Percentiles rank a stretch among this genome's conserved stretches.
Conservation (phyloP, 192 early-diverging fungal genomes). For the Globomyces pollinis-pini region DNA sequence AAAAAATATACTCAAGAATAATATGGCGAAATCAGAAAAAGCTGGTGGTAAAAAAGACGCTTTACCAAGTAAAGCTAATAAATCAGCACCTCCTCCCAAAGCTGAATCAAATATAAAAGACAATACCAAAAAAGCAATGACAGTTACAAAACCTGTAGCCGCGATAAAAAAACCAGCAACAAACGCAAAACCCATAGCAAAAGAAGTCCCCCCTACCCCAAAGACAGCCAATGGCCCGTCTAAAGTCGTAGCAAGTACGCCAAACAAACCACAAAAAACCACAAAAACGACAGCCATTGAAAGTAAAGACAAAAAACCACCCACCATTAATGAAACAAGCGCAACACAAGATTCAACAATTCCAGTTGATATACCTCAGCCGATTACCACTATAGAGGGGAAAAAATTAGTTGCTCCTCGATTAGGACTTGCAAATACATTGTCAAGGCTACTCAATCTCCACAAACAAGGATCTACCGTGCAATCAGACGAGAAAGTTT, state of each 20-base stretch:
- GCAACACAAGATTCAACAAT: background rate
- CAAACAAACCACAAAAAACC: constrained; percentile 1
- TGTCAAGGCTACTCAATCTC: too few relatives aligned
- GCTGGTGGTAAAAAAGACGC: background rate
- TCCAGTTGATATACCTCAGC: too few relatives aligned
- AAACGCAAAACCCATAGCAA: background rate
- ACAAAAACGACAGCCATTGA: background rate
- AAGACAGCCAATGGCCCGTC: background rate
- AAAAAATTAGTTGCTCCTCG: too few relatives aligned
- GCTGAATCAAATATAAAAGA: background rate
- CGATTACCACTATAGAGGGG: too few relatives aligned
- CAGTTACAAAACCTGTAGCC: background rate
- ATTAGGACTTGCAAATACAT: too few relatives aligned
- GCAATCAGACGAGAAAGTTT: too few relatives aligned
- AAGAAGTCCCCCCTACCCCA: background rate
- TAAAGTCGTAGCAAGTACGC: constrained; percentile 13
- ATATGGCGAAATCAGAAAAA: background rate
- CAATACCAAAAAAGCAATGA: too few relatives aligned
- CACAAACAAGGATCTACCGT: too few relatives aligned
- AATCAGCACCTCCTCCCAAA: constrained; percentile 10
- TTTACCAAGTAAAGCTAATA: background rate
- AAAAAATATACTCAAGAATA: background rate
- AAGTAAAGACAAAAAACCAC: constrained; percentile 11
- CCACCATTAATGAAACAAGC: background rate
- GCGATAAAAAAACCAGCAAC: constrained; percentile 9